These are phyloP conservation scores for Salinomyces thailandicus DNA, from an alignment of 2,329 filamentous ascomycete genomes.

Conservation along the genomic window DNA sequence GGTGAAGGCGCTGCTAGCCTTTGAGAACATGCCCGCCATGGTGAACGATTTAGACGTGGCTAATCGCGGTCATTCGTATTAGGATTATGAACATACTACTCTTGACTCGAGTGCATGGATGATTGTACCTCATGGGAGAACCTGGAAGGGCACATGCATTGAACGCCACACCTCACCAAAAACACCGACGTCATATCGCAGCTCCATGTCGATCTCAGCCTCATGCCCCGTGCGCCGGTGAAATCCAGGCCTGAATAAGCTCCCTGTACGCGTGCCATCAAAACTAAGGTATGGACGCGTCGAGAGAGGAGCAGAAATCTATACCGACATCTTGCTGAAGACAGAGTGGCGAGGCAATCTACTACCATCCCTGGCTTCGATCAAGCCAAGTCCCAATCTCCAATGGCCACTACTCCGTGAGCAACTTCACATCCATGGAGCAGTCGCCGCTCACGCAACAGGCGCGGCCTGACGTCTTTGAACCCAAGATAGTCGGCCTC, in stretches of 20 bases:
- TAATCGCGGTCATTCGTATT: too few relatives aligned
- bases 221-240: too few relatives aligned
- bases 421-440: constrained; percentile 54
- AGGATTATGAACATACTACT: too few relatives aligned
- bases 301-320: not conserved
- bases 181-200: too few relatives aligned
- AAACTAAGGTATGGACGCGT: not conserved
- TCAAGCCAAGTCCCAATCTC: constrained; percentile 6
- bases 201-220: too few relatives aligned
- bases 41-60: too few relatives aligned
- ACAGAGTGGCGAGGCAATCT: constrained; percentile 13
- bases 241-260: too few relatives aligned
- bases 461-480: constrained; percentile 77
- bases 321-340: constrained; percentile 6
- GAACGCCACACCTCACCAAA: too few relatives aligned
- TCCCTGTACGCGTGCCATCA: too few relatives aligned
- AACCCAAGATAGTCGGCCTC: constrained; percentile 85
- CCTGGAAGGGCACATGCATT: too few relatives aligned
- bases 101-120: too few relatives aligned
- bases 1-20: constrained; percentile 10
- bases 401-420: not conserved
- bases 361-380: constrained; percentile 9
- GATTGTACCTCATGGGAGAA: too few relatives aligned
- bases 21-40: constrained; percentile 20
- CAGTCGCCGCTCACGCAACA: constrained; percentile 89